Conservation (phyloP, 768 basidiomycete genomes). For the Podaxis carcinomalis region DNA sequence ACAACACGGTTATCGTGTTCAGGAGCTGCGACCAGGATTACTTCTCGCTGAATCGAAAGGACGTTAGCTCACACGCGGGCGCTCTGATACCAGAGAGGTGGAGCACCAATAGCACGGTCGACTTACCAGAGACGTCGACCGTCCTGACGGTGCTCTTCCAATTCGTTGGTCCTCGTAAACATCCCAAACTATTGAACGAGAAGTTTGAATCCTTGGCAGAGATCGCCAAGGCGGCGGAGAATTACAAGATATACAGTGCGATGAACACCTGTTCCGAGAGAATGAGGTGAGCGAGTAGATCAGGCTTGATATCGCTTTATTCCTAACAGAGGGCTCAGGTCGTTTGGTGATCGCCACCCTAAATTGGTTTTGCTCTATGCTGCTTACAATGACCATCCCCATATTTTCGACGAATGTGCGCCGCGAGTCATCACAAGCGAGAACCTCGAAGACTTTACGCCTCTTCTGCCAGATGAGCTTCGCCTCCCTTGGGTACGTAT, state of each 20-base stretch:
- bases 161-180: slow-evolving; percentile 13
- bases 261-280: slow-evolving; percentile 13
- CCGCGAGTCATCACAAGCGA: slow-evolving; percentile 3
- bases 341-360: slow-evolving; percentile 6
- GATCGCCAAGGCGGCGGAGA: slow-evolving; percentile 14
- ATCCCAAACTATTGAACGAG: slow-evolving; percentile 8
- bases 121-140: slow-evolving; percentile 10
- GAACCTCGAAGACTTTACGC: not conserved
- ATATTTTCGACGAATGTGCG: slow-evolving; percentile 5
- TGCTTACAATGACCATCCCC: slow-evolving; percentile 2
- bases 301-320: not conserved
- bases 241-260: slow-evolving; percentile 12
- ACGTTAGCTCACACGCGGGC: slow-evolving; percentile 14
- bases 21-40: slow-evolving; percentile 1
- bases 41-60: slow-evolving; percentile 11
- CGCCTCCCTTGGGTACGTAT: slow-evolving; percentile 3
- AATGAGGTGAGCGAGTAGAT: not conserved
- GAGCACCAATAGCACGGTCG: slow-evolving; percentile 2
- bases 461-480: not conserved
- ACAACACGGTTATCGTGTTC: not conserved
- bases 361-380: slow-evolving; percentile 8
- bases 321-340: not conserved
- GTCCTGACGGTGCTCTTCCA: slow-evolving; percentile 16
- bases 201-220: slow-evolving; percentile 7
- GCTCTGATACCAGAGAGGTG: slow-evolving; percentile 14